Conservation (phyloP, 2,329 filamentous ascomycete species). For the Immersiporthe knoxdaviesiana region DNA sequence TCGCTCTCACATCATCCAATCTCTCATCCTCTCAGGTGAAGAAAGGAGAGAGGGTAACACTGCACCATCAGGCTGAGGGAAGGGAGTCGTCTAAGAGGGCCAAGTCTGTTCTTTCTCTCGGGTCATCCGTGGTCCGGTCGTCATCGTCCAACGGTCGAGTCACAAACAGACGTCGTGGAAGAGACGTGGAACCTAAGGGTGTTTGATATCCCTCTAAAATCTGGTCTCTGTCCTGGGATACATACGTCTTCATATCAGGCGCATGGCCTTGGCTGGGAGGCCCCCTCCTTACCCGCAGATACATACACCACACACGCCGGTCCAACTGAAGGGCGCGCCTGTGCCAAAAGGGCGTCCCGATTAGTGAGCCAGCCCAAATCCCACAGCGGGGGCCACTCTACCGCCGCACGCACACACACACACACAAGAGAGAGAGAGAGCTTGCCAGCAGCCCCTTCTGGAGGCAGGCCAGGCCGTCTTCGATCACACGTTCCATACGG, state of each 20-base stretch:
- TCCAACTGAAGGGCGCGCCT: conserved; percentile 3
- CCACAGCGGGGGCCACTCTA: neutral
- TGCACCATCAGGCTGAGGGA: neutral
- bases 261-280: neutral
- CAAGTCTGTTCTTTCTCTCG: neutral
- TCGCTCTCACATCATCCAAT: neutral
- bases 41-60: neutral
- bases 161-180: neutral
- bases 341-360: neutral
- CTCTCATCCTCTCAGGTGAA: too few relatives aligned
- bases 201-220: neutral
- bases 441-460: neutral
- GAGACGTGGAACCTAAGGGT: neutral
- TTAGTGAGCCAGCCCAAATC: neutral
- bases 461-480: neutral
- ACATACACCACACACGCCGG: neutral
- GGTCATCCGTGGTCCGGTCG: neutral
- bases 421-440: too few relatives aligned
- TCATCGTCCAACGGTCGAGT: neutral
- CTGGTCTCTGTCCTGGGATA: neutral
- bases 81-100: neutral
- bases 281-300: neutral
- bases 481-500: neutral
- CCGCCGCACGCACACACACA: neutral
- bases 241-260: neutral